Evolutionary conservation across 345 rosid species (phyloP), one percentile per base, ranked within the genome.

Genomic region (Salix brachista): DNA sequence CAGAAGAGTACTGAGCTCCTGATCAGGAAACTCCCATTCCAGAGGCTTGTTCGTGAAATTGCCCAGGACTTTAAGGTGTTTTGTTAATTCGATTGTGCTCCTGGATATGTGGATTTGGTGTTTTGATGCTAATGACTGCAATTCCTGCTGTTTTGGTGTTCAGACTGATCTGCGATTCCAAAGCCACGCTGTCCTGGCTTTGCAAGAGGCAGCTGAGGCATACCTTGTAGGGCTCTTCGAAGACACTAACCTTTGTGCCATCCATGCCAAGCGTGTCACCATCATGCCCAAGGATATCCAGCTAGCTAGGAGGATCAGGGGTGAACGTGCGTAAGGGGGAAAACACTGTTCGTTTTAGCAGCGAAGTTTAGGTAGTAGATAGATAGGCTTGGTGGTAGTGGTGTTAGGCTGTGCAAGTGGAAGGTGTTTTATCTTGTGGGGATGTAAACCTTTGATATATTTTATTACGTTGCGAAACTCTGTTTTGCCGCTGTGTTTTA

Each of bases 91-190:
- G 52, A 3, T 34, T 3, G 25, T 7, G 17, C n/a, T 0, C 1
- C 0, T 48, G 58, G n/a, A 1, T 48, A 30, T 10, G 8, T 19
- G 4, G 16, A 32, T 4, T 18, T 2, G 3, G 48, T 1, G 19
- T 36, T 56, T 5, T 2, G 32, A n/a, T 52, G 46, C 14, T 1
- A 0, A 11, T 48, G 44, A 2, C 17, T 7, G 10, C 2, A 21
- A 5, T n/a, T 54, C n/a, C 17, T 1, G 2, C 1, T n/a, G 4
- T 10, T 11, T 11, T 69, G 23, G 9, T 9, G 19, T 41, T 73
- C 79, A 76, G 79, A 76, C 79, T 13, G 79, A 76, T 56, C 67
- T 76, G n/a, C 79, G 79, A 58, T 76, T 76, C 73, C 79, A 76
- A 73, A 76, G 79, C 56, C 79, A 76, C 42, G 79, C 79, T 0